phyloP scores from a whole-genome alignment of 768 basidiomycete species.

The Boletus tylopilopsis region DNA sequence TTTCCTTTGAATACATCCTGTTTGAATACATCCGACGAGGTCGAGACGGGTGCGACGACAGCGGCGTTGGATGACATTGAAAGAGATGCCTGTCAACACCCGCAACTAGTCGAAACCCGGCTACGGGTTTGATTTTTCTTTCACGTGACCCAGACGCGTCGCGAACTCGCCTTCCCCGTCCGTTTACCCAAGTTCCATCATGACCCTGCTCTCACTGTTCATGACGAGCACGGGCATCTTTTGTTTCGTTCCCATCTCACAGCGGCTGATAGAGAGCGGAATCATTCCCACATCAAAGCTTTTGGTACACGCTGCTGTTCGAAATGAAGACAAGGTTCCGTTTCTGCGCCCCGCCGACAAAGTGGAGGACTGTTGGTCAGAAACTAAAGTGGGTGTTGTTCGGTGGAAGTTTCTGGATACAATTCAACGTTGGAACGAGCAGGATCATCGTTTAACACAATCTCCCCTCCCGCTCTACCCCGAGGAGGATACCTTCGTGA shows the following conservation, averaged over 20 bases:
- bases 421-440: neutral
- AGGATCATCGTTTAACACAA: neutral
- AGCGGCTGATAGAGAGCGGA: conserved; percentile 22
- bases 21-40: conserved; percentile 67
- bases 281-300: conserved; percentile 12
- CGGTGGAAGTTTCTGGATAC: no score
- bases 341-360: neutral
- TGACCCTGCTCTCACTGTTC: conserved; percentile 23
- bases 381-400: conserved; percentile 4
- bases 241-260: conserved; percentile 26
- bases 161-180: neutral
- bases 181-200: neutral
- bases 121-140: neutral
- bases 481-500: neutral
- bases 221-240: conserved; percentile 24
- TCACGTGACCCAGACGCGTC: conserved; percentile 21
- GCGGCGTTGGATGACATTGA: conserved; percentile 24
- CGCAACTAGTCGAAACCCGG: no score
- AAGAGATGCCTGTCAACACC: no score
- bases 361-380: neutral
- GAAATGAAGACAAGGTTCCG: neutral
- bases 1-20: conserved; percentile 84
- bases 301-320: no score
- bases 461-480: neutral
- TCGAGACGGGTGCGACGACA: conserved; percentile 43